Conservation (phyloP, 2,329 filamentous ascomycete species). For the Microsporum ferrugineum region DNA sequence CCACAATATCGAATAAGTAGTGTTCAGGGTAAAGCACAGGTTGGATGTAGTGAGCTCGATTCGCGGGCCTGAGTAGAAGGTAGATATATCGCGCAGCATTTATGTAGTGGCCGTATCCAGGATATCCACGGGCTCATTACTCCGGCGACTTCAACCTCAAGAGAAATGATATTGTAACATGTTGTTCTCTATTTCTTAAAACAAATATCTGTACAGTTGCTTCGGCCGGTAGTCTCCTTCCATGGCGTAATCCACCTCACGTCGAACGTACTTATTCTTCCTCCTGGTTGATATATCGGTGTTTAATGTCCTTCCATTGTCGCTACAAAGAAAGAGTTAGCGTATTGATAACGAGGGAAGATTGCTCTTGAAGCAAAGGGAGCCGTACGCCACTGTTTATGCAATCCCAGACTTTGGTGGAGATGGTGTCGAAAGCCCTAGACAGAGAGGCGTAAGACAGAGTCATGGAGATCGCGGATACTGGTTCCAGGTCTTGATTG, state of each 20-base stretch:
- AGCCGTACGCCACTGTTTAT: constrained; percentile 80
- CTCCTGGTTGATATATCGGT: constrained; percentile 63
- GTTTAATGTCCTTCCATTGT: constrained; percentile 99
- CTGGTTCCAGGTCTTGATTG: background rate
- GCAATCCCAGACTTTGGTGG: constrained; percentile 81
- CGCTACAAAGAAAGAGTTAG: constrained; percentile 47
- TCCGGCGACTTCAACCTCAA: background rate
- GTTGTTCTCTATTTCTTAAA: background rate
- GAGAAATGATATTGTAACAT: background rate
- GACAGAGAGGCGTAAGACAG: background rate
- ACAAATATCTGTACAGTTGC: constrained; percentile 1
- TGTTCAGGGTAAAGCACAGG: too few relatives aligned
- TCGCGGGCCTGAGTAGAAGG: too few relatives aligned
- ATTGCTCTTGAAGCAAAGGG: background rate
- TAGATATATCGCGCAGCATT: too few relatives aligned
- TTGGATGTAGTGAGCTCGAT: too few relatives aligned
- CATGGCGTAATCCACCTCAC: background rate
- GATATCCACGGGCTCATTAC: too few relatives aligned
- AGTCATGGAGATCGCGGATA: background rate
- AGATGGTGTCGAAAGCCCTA: constrained; percentile 70
- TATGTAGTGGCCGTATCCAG: too few relatives aligned
- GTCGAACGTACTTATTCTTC: constrained; percentile 28
- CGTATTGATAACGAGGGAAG: background rate
- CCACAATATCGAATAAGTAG: too few relatives aligned
- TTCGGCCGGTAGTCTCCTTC: background rate